phyloP scores from a whole-genome alignment of 306 rosid genomes.

The Spatholobus suberectus region DNA sequence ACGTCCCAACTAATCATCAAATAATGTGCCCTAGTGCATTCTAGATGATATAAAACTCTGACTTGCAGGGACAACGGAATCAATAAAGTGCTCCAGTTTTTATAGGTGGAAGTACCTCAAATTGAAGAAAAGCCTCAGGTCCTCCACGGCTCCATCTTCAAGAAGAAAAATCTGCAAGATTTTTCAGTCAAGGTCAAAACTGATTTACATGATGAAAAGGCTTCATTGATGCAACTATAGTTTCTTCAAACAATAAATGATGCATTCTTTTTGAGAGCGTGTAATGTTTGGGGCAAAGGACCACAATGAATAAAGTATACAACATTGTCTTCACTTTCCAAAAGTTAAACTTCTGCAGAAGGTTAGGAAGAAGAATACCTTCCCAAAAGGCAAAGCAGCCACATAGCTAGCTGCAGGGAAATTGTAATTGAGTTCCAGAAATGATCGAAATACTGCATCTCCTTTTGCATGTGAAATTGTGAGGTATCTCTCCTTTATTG shows the following conservation, averaged over 20 bases:
- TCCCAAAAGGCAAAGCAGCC: constrained; percentile 32
- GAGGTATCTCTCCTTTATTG: constrained; percentile 28
- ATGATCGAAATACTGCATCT: constrained; percentile 33
- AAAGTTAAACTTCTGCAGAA: constrained; percentile 4
- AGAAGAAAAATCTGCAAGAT: constrained; percentile 36
- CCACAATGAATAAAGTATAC: background rate
- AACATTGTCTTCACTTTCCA: background rate
- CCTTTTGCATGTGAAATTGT: constrained; percentile 40
- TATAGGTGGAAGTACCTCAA: constrained; percentile 32
- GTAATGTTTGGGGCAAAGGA: background rate
- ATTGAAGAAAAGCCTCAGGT: constrained; percentile 20
- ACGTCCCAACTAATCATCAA: background rate
- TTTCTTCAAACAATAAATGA: constrained; percentile 18
- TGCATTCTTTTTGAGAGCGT: background rate
- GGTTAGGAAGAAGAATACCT: constrained; percentile 29
- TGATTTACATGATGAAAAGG: background rate
- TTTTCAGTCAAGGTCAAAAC: constrained; percentile 15
- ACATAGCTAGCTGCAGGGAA: constrained; percentile 35
- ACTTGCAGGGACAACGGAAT: background rate
- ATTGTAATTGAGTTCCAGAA: constrained; percentile 37
- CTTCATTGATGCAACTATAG: background rate
- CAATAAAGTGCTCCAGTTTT: constrained; percentile 1
- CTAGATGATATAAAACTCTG: background rate
- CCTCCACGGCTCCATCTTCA: constrained; percentile 33
- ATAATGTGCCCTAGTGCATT: background rate